Conservation (phyloP, 495 filamentous ascomycete species). For the Penicillium atrosanguineum region DNA sequence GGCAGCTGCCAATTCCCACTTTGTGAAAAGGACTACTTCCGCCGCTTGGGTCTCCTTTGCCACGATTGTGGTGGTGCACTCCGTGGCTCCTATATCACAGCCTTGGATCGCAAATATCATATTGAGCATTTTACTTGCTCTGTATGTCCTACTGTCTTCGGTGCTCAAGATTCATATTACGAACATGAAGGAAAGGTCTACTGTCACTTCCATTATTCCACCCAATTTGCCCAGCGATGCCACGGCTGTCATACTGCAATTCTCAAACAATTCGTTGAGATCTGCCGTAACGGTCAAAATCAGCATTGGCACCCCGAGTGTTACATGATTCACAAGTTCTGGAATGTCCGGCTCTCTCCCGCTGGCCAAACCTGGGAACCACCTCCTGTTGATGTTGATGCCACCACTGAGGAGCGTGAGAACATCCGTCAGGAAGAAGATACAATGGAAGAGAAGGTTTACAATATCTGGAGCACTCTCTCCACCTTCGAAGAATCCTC, state of each 20-base stretch:
- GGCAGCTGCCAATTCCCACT: slow-evolving; percentile 86
- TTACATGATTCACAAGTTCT: slow-evolving; percentile 99
- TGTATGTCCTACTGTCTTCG: slow-evolving; percentile 94
- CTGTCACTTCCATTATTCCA: slow-evolving; percentile 99
- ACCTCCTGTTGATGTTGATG: slow-evolving; percentile 54
- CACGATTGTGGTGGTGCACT: slow-evolving; percentile 89
- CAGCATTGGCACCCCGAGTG: slow-evolving; percentile 99
- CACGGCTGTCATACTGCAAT: slow-evolving; percentile 98
- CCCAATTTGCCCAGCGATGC: slow-evolving; percentile 92
- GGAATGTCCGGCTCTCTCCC: slow-evolving; percentile 87
- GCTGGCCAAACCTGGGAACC: slow-evolving; percentile 49
- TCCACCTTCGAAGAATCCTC: slow-evolving; percentile 97
- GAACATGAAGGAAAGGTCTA: slow-evolving; percentile 96
- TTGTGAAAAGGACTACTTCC: slow-evolving; percentile 98
- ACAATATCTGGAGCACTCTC: slow-evolving; percentile 95
- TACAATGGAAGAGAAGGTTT: slow-evolving; percentile 95
- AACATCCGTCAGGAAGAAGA: slow-evolving; percentile 82
- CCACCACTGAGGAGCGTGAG: slow-evolving; percentile 71
- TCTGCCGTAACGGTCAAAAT: slow-evolving; percentile 94
- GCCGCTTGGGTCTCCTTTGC: slow-evolving; percentile 86
- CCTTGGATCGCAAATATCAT: slow-evolving; percentile 95
- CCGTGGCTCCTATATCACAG: slow-evolving; percentile 97
- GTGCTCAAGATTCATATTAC: slow-evolving; percentile 97
- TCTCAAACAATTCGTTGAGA: slow-evolving; percentile 98
- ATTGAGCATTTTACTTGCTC: slow-evolving; percentile 99